Percentiles rank a stretch among this genome's conserved stretches.
Evolutionary conservation across 2,329 filamentous ascomycete genomes (phyloP).

Genomic region (Ophiostoma sp.): DNA sequence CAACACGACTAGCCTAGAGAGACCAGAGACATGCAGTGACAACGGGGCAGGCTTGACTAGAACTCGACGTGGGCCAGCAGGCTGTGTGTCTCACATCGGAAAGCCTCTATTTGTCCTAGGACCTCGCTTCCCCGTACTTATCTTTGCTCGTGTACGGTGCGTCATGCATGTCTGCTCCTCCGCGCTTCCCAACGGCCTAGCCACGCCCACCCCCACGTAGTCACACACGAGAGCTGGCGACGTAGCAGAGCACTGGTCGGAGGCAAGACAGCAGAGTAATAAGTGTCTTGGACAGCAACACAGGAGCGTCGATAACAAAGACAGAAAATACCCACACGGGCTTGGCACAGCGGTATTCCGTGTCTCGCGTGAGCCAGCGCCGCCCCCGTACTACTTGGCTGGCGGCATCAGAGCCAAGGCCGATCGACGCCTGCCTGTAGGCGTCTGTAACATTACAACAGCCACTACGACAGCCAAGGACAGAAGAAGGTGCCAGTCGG

Average conservation of each 20-base stretch:
- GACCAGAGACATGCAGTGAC: no score
- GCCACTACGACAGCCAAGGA: neutral
- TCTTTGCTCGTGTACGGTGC: neutral
- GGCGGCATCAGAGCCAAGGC: neutral
- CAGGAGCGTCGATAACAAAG: neutral
- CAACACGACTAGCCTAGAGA: no score
- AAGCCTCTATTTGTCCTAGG: neutral
- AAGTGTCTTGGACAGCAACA: no score
- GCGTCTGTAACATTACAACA: neutral
- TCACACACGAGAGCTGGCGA: neutral
- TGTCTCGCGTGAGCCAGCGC: neutral
- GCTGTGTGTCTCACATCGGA: neutral
- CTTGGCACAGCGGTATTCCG: conserved; percentile 5
- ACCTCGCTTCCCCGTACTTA: conserved; percentile 1
- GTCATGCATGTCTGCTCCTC: neutral
- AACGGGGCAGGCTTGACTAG: no score
- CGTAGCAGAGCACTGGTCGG: no score
- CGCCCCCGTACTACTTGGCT: neutral
- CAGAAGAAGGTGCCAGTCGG: neutral
- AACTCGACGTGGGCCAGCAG: neutral
- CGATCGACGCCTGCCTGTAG: neutral
- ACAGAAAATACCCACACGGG: neutral
- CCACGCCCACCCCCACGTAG: conserved; percentile 2
- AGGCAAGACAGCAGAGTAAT: no score
- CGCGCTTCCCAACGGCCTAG: neutral